Percentiles rank a stretch among this genome's conserved stretches.
phyloP scores from a whole-genome alignment of 2,329 filamentous ascomycete genomes.

The Metarhizium guizhouense region DNA sequence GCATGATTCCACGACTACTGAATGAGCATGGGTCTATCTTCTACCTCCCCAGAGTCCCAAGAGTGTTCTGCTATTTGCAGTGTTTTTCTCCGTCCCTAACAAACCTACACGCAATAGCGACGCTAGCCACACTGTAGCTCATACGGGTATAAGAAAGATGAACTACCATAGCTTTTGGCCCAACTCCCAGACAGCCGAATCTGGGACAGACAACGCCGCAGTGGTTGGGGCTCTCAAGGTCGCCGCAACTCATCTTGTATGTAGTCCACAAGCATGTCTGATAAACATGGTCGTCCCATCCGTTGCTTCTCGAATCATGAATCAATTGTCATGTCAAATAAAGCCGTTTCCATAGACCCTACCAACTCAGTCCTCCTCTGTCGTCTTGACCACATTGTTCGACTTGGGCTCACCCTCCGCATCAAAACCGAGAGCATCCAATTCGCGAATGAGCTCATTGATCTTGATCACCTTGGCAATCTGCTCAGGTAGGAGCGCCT shows the following conservation, averaged over 20 bases:
- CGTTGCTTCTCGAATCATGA: not conserved
- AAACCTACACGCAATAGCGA: not conserved
- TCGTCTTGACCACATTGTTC: conserved; percentile 6
- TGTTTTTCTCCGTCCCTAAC: not conserved
- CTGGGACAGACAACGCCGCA: not conserved
- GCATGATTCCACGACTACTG: too few relatives aligned
- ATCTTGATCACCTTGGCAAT: conserved; percentile 97
- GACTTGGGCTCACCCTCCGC: conserved; percentile 56
- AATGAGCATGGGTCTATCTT: too few relatives aligned
- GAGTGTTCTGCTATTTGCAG: not conserved
- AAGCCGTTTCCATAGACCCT: not conserved
- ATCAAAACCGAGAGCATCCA: conserved; percentile 79
- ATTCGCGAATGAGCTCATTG: conserved; percentile 80
- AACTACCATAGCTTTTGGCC: not conserved
- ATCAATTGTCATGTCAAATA: not conserved
- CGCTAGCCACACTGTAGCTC: not conserved
- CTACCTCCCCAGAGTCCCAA: not conserved
- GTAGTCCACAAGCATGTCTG: not conserved
- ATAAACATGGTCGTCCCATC: not conserved
- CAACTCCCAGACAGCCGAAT: not conserved
- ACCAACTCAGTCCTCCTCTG: not conserved
- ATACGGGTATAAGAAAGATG: not conserved
- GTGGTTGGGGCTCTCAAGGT: not conserved
- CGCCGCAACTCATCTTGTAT: not conserved
- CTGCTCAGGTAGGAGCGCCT: conserved; percentile 80